Evolutionary conservation across 163 green algal species (phyloP).

Genomic region (Trebouxiophyceae sp.): DNA sequence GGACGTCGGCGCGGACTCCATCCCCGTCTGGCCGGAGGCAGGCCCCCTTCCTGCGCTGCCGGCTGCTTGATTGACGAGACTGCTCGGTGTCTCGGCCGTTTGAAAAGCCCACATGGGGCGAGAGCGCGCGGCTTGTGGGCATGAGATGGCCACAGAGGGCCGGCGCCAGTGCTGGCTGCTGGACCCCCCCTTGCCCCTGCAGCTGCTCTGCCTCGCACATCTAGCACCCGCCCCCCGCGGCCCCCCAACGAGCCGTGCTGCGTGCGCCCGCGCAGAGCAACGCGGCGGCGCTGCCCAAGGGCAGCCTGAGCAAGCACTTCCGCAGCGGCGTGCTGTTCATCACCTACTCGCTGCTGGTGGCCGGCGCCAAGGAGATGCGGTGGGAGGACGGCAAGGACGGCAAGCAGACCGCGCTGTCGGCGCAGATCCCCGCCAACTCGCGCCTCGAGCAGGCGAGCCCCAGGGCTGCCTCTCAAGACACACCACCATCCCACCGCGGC

Average conservation of each 20-base stretch:
- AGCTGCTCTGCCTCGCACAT: too few relatives aligned
- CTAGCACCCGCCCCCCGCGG: too few relatives aligned
- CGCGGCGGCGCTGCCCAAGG: constrained; percentile 29
- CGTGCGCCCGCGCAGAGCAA: too few relatives aligned
- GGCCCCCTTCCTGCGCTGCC: neutral
- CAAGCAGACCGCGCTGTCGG: neutral
- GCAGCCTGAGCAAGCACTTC: constrained; percentile 29
- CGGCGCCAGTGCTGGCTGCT: neutral
- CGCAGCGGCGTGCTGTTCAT: constrained; percentile 52
- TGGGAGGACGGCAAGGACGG: constrained; percentile 1
- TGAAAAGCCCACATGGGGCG: too few relatives aligned
- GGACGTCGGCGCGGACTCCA: constrained; percentile 41
- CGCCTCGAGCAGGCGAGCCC: neutral
- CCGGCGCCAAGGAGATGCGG: constrained; percentile 1
- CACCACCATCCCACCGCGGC: too few relatives aligned
- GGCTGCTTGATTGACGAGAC: neutral
- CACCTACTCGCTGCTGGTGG: constrained; percentile 41
- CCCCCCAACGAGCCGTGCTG: too few relatives aligned
- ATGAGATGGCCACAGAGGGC: neutral
- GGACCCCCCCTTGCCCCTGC: too few relatives aligned
- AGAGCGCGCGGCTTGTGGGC: too few relatives aligned
- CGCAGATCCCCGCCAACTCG: too few relatives aligned
- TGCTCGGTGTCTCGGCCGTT: too few relatives aligned
- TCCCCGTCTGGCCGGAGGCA: constrained; percentile 42
- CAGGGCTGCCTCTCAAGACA: constrained; percentile 5